phyloP scores from a whole-genome alignment of 306 rosid genomes.

The Vicia faba region DNA sequence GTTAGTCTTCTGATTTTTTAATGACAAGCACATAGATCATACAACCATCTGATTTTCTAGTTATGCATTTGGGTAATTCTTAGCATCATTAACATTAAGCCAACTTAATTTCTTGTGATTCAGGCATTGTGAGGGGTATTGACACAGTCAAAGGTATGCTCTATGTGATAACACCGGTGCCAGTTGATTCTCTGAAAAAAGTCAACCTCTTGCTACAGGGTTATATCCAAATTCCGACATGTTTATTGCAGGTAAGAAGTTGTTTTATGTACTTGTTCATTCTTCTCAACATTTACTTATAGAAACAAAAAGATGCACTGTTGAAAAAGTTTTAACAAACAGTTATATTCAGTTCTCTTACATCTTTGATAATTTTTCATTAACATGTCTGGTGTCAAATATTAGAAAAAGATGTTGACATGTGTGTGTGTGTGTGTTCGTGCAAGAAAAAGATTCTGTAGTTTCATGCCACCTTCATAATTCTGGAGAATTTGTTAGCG shows the following conservation, averaged over 20 bases:
- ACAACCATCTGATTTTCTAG: constrained; percentile 5
- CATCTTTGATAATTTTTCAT: constrained; percentile 13
- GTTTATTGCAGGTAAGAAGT: constrained; percentile 75
- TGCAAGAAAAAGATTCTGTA: neutral
- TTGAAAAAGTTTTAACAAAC: neutral
- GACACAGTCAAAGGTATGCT: constrained; percentile 73
- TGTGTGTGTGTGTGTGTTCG: neutral
- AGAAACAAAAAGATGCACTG: constrained; percentile 20
- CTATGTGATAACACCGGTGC: constrained; percentile 82
- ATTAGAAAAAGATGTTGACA: neutral
- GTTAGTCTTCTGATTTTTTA: constrained; percentile 2
- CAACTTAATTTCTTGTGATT: constrained; percentile 40
- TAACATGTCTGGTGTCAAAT: neutral
- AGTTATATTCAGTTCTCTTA: neutral
- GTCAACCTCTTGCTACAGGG: constrained; percentile 83
- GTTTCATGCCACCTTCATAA: constrained; percentile 1
- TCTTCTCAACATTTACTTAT: constrained; percentile 20
- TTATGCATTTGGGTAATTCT: constrained; percentile 17
- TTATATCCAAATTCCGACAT: constrained; percentile 77
- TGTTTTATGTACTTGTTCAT: constrained; percentile 24
- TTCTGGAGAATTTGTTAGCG: neutral
- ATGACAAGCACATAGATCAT: constrained; percentile 3
- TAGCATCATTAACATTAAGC: constrained; percentile 9
- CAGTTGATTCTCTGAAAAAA: constrained; percentile 68
- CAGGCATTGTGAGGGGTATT: constrained; percentile 91